Conservation (phyloP, 1,284 basidiomycete species). For the Malassezia caprae region DNA sequence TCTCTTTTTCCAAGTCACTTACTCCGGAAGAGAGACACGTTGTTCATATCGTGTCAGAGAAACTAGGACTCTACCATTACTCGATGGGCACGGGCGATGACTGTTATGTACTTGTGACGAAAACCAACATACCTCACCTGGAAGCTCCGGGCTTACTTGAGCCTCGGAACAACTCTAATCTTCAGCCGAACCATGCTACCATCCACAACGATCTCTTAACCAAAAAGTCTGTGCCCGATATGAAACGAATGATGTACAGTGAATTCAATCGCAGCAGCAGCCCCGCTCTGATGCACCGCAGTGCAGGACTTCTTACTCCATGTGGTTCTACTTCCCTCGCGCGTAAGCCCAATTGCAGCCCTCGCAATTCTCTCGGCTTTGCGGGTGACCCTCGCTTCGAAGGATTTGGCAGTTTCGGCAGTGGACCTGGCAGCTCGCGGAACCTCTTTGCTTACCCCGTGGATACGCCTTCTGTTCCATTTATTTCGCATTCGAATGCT, state of each 20-base stretch:
- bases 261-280: neutral
- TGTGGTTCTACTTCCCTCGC: neutral
- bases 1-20: constrained; percentile 80
- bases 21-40: constrained; percentile 75
- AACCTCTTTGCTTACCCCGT: constrained; percentile 36
- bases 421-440: neutral
- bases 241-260: constrained; percentile 26
- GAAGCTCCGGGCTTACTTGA: constrained; percentile 27
- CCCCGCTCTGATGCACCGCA: neutral
- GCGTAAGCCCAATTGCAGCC: constrained; percentile 29
- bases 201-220: constrained; percentile 24
- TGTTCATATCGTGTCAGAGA: constrained; percentile 91
- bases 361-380: constrained; percentile 49
- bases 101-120: constrained; percentile 71
- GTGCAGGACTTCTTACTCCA: neutral
- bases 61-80: constrained; percentile 85
- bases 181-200: constrained; percentile 4
- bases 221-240: constrained; percentile 46
- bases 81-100: constrained; percentile 87
- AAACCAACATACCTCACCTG: constrained; percentile 33
- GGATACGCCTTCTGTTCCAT: constrained; percentile 35
- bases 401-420: constrained; percentile 22
- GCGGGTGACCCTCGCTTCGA: constrained; percentile 23
- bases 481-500: constrained; percentile 10
- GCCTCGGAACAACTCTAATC: constrained; percentile 5